These are phyloP conservation scores for Baorangia bicolor DNA, from an alignment of 768 basidiomycete species.

Conservation along the genomic window DNA sequence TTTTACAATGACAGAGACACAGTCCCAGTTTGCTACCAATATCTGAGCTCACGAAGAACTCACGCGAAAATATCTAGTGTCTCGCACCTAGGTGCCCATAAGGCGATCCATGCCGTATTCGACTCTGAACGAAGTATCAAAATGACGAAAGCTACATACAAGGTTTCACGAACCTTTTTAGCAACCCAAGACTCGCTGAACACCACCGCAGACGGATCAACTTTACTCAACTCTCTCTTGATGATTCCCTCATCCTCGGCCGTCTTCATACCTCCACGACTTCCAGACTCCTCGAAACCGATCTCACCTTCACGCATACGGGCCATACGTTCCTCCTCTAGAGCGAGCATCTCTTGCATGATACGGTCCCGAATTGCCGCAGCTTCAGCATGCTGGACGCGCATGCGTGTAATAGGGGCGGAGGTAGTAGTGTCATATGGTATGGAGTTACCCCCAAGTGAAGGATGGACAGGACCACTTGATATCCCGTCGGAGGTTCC, in stretches of 20 bases:
- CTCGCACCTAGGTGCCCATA: conserved; percentile 87
- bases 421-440: conserved; percentile 28
- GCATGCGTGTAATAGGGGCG: conserved; percentile 52
- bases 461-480: conserved; percentile 32
- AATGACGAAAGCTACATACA: not conserved
- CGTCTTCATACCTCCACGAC: conserved; percentile 51
- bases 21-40: conserved; percentile 71
- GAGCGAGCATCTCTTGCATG: conserved; percentile 96
- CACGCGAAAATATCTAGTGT: conserved; percentile 13
- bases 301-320: conserved; percentile 81
- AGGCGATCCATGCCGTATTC: conserved; percentile 90
- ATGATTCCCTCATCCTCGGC: conserved; percentile 94
- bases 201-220: conserved; percentile 92
- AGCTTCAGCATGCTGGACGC: conserved; percentile 79
- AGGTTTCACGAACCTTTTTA: conserved; percentile 67
- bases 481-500: conserved; percentile 22
- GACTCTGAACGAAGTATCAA: conserved; percentile 42
- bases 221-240: conserved; percentile 88
- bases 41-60: conserved; percentile 8
- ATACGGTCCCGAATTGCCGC: conserved; percentile 90
- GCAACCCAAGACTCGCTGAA: conserved; percentile 94
- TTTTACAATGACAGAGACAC: conserved; percentile 97
- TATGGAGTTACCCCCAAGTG: conserved; percentile 26
- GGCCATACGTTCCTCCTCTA: conserved; percentile 96
- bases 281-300: conserved; percentile 50